Evolutionary conservation across 2,329 filamentous ascomycete species (phyloP), one percentile per base, ranked within the genome.

Genomic region (Nemania sp.): DNA sequence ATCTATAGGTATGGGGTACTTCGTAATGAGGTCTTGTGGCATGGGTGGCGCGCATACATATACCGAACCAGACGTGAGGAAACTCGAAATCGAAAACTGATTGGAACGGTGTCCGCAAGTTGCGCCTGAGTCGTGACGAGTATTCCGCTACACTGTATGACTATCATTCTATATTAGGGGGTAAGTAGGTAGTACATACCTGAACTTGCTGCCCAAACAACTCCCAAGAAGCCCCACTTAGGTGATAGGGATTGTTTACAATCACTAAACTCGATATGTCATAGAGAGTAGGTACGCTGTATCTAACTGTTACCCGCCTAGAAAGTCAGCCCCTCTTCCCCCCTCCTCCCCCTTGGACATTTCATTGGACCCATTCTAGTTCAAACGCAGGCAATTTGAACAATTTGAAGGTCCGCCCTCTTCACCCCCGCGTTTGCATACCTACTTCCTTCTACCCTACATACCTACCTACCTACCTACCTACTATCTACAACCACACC

Each of bases 391-490:
- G 68, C 61, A 64, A 52, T 47, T 56, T 27, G 18, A 61, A 68
- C 57, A 70, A 66, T 66, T 68, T 64, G 61, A 66, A 49, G 60
- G 63, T 57, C 62, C 51, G 52, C 62, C 61, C 45, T 64, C 66
- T 66, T 64, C 59, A 22, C 59, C 68, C 68, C 68, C 68, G 66
- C 68, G 68, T 70, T 70, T 70, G 62, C 53, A 62, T 68, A 45
- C 56, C 38, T 35, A n/a, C n/a, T n/a, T n/a, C n/a, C n/a, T n/a
- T n/a, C n/a, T n/a, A n/a, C n/a, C 53, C 35, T 60, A 62, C n/a
- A n/a, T n/a, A n/a, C n/a, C n/a, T n/a, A 59, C 49, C 57, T 32
- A 45, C 32, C 62, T 51, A 49, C 20, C 54, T 32, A 53, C 55
- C 47, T 45, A 43, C 54, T 22, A 51, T 15, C 38, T 35, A 53